Evolutionary conservation across 257 asterid species (phyloP), one percentile per base, ranked within the genome.

Genomic region (Lithospermum erythrorhizon): DNA sequence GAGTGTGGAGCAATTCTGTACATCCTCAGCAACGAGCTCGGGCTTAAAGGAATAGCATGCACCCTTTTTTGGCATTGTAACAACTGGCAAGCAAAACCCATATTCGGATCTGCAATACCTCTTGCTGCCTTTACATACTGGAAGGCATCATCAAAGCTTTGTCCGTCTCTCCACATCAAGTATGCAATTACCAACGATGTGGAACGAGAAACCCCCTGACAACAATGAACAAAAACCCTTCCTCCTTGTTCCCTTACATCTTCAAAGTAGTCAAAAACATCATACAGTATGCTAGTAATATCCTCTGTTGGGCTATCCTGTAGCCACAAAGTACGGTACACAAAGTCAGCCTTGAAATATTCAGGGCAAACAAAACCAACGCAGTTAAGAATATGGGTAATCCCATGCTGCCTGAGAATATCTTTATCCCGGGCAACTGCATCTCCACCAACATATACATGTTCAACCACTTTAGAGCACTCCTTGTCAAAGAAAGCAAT

Each of bases 251-350:
- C 81, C 59, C 79, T 69, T 58, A 80, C 86, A 67, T 80, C 76
- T 70, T 80, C 86, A 59, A 80, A 80, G 73, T 77, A 76, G 64
- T 77, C 86, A 67, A 80, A 80, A 58, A 77, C 86, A 69, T 80
- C 86, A 72, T 80, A 80, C 5, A 80, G 71, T 57, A 80, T 80
- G 69, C 86, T 77, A 24, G 86, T 80, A 48, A 80, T 80, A 72
- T 80, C 86, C 67, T 76, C 83, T 11, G 81, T 74, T 3, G 83
- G 85, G 73, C 81, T 76, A 67, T 80, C 86, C 66, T 80, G 83
- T 70, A 80, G 66, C 86, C 86, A 80, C 70, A 77, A 55, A 57
- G 86, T 80, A 57, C 78, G 63, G 48, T 80, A 77, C 17, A 68
- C 70, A 60, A 80, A 78, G 49, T 78, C 83, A 6, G 67, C 67